Base-by-base conservation (phyloP, 352 stramenopile species). In the Phytopythium oedochilum region DNA sequence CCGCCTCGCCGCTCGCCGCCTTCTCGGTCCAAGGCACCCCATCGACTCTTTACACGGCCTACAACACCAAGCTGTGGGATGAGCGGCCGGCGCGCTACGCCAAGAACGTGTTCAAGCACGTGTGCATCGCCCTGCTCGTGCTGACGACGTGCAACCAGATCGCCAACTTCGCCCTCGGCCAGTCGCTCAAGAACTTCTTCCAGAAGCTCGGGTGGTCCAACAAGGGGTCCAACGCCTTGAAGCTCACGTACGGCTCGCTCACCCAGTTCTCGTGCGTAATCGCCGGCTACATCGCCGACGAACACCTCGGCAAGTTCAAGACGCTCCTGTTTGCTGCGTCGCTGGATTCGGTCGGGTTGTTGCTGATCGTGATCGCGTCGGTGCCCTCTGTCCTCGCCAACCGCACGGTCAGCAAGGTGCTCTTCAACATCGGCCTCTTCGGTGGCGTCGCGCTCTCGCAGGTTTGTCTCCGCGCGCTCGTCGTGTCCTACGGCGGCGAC, bases 191-290 rank as follows among this genome's bases (percentile, higher is more conserved):
- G 56, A 78, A 82, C 59, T 76, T 81, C 38, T 77, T 85, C 64
- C 55, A 69, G 49, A 70, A 61, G 44, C 55, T 86, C 36, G 66
- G 64, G 43, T 86, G 70, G 71, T 60, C 54, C 43, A 75, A 72
- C 59, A 60, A 73, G 53, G 76, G 77, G 22, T 85, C 73, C 11
- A 70, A 73, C 18, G 73, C 59, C 47, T 78, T 89, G 74, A 89
- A 89, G 60, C 75, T 70, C 29, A 86, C 77, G 17, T 88, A 78
- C 62, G 80, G 77, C 36, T 87, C 76, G 22, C 63, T 89, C 20
- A 78, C 70, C 22, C 83, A 89, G 64, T 68, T 88, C 55, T 63
- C 68, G 28, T 79, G 73, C 29, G 63, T 89, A 22, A 65, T 83
- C 2, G 78, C 73, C 23, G 78, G 65, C 0, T 87, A 86, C 61